Base-by-base conservation (phyloP, 441 rosid genomes). In the Syzygium malaccense region DNA sequence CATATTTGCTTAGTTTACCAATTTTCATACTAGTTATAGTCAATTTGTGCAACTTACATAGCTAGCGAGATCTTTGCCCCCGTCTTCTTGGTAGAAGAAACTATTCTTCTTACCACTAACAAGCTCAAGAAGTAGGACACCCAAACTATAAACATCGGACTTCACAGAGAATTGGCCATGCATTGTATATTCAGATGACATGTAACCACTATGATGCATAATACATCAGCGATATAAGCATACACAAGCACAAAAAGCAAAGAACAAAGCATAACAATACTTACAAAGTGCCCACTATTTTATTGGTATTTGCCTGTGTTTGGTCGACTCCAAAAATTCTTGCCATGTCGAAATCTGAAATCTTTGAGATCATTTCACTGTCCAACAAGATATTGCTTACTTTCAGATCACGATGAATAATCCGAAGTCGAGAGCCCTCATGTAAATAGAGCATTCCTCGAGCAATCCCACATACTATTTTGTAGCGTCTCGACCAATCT, bases 81-180 rank as follows among this genome's bases (percentile, higher is more conserved):
- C 48, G 0, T 68, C 26, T 33, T 2, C 0, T 0, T 33, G 2
- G 3, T 8, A 33, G 48, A 33, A 68, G 4, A 1, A 33, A 68
- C 8, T 33, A 33, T 68, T 68, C 26, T 19, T 68, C 79, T 33
- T 68, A 33, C 79, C 79, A 2, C 26, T 68, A 33, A 19, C 0
- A 0, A 68, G 48, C 48, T 68, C 79, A 19, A 68, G 79, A 68
- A 68, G 79, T 19, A 33, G 26, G 26, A 68, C 14, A 10, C 26
- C 14, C 1, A 68, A 68, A 33, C 26, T 68, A 5, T 68, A 33
- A 1, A 68, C 79, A 2, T 68, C 14, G 1, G 48, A 68, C 48
- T 68, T 68, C 14, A 33, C 4, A 8, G 79, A 68, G 26, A 68
- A 33, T 4, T 68, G 7, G 8, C 48, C 48, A 33, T 33, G 8